A percentile compares a stretch with the other conserved stretches of the same genome.
phyloP scores from a whole-genome alignment of 2,329 filamentous ascomycete species.

The Hymenoscyphus repandus region DNA sequence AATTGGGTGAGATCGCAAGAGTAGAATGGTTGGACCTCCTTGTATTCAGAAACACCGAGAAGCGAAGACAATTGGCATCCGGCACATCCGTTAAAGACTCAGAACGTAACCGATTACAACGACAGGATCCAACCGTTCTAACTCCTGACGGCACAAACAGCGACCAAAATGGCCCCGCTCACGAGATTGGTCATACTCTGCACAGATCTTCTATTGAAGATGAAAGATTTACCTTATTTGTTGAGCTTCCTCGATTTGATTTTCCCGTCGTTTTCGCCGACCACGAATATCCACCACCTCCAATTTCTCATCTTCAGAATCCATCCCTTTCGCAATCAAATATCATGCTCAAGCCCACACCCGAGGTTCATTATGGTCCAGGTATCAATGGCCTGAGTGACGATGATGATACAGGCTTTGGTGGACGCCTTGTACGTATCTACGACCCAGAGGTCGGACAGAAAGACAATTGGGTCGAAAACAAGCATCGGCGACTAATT shows the following conservation, averaged over 20 bases:
- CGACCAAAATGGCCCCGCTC: constrained; percentile 31
- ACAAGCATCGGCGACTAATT: constrained; percentile 87
- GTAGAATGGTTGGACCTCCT: constrained; percentile 95
- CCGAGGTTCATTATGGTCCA: constrained; percentile 84
- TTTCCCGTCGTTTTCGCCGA: constrained; percentile 95
- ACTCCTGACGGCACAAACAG: constrained; percentile 26
- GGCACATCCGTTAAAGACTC: constrained; percentile 56
- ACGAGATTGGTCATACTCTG: constrained; percentile 34
- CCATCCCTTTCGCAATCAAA: constrained; percentile 59
- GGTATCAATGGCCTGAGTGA: constrained; percentile 71
- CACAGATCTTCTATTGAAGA: constrained; percentile 32
- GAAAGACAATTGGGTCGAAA: constrained; percentile 87
- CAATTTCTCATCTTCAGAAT: constrained; percentile 70
- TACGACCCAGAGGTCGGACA: constrained; percentile 92
- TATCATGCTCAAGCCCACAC: constrained; percentile 70
- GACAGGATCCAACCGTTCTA: constrained; percentile 30
- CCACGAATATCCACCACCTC: constrained; percentile 82
- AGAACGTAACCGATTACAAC: constrained; percentile 40
- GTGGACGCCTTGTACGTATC: constrained; percentile 68
- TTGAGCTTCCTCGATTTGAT: constrained; percentile 92
- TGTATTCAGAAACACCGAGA: constrained; percentile 87
- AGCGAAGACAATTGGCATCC: constrained; percentile 60
- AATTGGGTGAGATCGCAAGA: constrained; percentile 91
- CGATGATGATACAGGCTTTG: constrained; percentile 39
- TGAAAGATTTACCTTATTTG: constrained; percentile 73